Evolutionary conservation across 257 asterid species (phyloP).

Genomic region (Solanum bulbocastanum): DNA sequence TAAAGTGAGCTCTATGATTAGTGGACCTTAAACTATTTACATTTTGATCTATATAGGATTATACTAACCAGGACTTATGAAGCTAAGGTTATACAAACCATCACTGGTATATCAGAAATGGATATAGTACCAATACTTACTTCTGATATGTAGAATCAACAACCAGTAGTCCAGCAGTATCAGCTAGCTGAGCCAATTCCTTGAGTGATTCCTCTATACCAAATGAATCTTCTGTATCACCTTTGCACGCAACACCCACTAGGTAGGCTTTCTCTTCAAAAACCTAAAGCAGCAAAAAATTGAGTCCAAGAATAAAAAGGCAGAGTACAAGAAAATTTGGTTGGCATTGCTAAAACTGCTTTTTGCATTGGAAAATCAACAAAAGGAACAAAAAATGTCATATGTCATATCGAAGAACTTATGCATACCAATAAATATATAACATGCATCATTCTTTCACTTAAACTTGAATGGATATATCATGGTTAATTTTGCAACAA

Average conservation of each 20-base stretch:
- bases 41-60: not conserved
- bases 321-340: not conserved
- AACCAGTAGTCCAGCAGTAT: slow-evolving; percentile 84
- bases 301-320: not conserved
- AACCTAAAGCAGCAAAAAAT: slow-evolving; percentile 37
- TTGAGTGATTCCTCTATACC: slow-evolving; percentile 77
- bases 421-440: not conserved
- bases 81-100: not conserved
- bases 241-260: slow-evolving; percentile 76
- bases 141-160: slow-evolving; percentile 90
- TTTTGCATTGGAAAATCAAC: not conserved
- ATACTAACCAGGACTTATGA: not conserved
- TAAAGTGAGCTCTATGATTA: not conserved
- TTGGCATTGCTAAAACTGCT: not conserved
- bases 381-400: not conserved
- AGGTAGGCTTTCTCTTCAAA: slow-evolving; percentile 88
- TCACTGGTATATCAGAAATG: not conserved
- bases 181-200: slow-evolving; percentile 92
- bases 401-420: not conserved
- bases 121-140: slow-evolving; percentile 23
- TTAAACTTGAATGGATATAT: not conserved
- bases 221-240: slow-evolving; percentile 45
- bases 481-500: not conserved
- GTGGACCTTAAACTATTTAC: not conserved
- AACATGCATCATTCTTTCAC: not conserved